Evolutionary conservation across 2,329 filamentous ascomycete species (phyloP).

Genomic region (Fusarium marasasianum): DNA sequence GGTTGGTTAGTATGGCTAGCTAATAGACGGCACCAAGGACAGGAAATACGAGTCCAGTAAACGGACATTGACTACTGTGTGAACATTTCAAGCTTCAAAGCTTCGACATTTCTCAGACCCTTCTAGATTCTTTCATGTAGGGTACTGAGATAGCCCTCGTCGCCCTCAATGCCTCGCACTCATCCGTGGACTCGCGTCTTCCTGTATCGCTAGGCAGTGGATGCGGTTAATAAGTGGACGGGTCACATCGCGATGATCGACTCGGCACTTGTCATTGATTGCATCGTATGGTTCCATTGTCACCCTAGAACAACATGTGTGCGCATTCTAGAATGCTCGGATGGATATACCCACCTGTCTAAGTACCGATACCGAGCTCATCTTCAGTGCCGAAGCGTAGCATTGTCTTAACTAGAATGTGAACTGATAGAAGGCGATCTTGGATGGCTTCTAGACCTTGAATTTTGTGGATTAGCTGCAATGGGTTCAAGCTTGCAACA

Average conservation of each 20-base stretch:
- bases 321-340: background rate
- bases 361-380: background rate
- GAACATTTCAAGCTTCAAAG: background rate
- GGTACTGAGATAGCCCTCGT: background rate
- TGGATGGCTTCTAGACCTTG: background rate
- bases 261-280: background rate
- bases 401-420: background rate
- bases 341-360: background rate
- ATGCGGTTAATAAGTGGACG: background rate
- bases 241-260: background rate
- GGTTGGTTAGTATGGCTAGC: background rate
- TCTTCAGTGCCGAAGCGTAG: background rate
- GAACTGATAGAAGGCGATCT: background rate
- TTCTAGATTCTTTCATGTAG: background rate
- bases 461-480: background rate
- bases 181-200: background rate
- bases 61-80: background rate
- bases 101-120: background rate
- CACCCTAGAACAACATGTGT: background rate
- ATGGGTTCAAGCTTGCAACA: background rate
- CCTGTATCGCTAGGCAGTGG: background rate
- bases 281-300: background rate
- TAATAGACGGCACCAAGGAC: conserved; percentile 1
- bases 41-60: background rate
- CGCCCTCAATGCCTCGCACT: background rate